Evolutionary conservation across 169 alveolate genomes (phyloP), one percentile per base, ranked within the genome.

Genomic region (Theileria parva): DNA sequence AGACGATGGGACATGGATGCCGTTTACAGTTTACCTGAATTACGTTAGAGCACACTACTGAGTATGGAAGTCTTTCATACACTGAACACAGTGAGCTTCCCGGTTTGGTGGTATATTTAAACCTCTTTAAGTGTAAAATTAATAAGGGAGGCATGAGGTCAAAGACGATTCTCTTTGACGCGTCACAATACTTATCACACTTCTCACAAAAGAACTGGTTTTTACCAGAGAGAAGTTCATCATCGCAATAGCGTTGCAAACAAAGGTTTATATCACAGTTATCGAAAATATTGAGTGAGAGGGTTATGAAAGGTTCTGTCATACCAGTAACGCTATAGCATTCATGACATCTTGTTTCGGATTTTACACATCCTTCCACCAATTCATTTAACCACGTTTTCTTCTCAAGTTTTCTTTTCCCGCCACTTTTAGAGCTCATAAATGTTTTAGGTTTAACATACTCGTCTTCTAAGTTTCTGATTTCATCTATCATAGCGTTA

Each of bases 41-140:
- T 3, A 1, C 66, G 53, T 80, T 71, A 64, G 72, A 39, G 2
- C 81, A 67, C 28, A 70, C 39, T 19, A 83, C 86, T 11, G 63
- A 44, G 67, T 77, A 75, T n/a, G 57, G 85, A 17, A 83, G 77
- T 70, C 89, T 68, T 34, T 68, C 74, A 55, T 37, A 53, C 21
- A 44, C 23, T 0, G 3, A 51, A 19, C 63, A 55, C 2, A 44
- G 19, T 1, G 30, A 21, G n/a, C 65, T 30, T 50, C 64, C 77
- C 28, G 81, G 53, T 34, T 64, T 53, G 8, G 28, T 51, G 76
- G 50, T 63, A 53, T 37, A 83, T 32, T 23, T 83, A 51, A 83
- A 83, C 32, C 89, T 70, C 76, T 83, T 83, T 27, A 83, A 80
- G 76, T 76, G 89, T 12, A 83, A 25, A 37, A 83, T 76, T 44